phyloP scores from a whole-genome alignment of 164 flowering plant genomes.

The Vitis riparia region DNA sequence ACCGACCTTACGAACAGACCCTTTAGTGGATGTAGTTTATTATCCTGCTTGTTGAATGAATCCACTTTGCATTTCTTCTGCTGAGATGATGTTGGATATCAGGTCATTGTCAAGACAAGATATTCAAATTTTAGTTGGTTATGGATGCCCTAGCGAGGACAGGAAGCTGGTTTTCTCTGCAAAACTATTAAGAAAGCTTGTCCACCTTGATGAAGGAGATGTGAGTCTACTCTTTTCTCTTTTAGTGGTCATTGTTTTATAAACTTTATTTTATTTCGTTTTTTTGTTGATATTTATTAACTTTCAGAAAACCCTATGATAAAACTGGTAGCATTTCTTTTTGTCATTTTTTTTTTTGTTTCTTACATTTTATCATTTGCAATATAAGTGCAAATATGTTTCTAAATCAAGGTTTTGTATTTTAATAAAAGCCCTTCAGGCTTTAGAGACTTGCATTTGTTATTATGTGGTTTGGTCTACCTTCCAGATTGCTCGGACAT shows the following conservation, averaged over 20 bases:
- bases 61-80: slow-evolving; percentile 10
- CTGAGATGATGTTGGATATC: slow-evolving; percentile 34
- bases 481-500: background rate
- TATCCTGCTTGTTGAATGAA: background rate
- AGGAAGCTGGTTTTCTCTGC: slow-evolving; percentile 79
- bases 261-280: slow-evolving; percentile 2
- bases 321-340: background rate
- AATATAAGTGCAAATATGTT: too few species aligned
- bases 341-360: background rate
- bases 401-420: too few species aligned
- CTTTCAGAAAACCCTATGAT: background rate
- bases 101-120: slow-evolving; percentile 95
- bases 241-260: too few species aligned
- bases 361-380: background rate
- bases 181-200: slow-evolving; percentile 84
- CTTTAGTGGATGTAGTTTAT: too few species aligned
- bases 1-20: too few species aligned
- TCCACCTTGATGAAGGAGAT: slow-evolving; percentile 97
- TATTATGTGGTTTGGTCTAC: background rate
- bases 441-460: background rate
- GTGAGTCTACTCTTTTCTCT: slow-evolving; percentile 42
- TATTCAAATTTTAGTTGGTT: slow-evolving; percentile 87
- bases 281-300: background rate
- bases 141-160: slow-evolving; percentile 85
- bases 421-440: background rate